Evolutionary conservation across 345 rosid species (phyloP).

Genomic region (Eucalyptus curtisii): DNA sequence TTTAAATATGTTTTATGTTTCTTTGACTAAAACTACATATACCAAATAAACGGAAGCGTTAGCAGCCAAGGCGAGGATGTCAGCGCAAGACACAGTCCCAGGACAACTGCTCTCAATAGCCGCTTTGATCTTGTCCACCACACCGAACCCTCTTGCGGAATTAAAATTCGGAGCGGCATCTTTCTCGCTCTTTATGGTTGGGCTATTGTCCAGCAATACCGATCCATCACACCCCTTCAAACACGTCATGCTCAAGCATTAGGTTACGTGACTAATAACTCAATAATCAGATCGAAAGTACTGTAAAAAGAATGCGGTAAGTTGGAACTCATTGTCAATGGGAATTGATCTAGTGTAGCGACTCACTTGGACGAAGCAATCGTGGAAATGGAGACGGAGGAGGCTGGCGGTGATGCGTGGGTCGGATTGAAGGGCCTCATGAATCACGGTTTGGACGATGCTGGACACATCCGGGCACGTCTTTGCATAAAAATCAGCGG

Average conservation of each 20-base stretch:
- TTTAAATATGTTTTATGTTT: neutral
- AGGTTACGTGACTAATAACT: neutral
- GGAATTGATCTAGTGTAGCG: neutral
- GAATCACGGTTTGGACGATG: slow-evolving; percentile 35
- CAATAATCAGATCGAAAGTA: neutral
- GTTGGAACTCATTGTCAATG: neutral
- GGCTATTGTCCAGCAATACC: slow-evolving; percentile 37
- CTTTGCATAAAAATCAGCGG: slow-evolving; percentile 30
- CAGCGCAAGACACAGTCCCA: slow-evolving; percentile 66
- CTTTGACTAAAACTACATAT: neutral
- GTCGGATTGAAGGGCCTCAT: slow-evolving; percentile 49
- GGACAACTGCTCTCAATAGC: slow-evolving; percentile 56
- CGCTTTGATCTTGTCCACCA: slow-evolving; percentile 57
- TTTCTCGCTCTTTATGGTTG: slow-evolving; percentile 50
- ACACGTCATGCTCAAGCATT: neutral
- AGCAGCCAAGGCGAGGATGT: slow-evolving; percentile 54
- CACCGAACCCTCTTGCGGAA: slow-evolving; percentile 50
- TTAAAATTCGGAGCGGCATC: slow-evolving; percentile 30
- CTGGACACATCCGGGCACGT: slow-evolving; percentile 55
- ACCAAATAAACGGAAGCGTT: slow-evolving; percentile 55
- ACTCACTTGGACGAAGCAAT: slow-evolving; percentile 66
- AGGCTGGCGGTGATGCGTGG: slow-evolving; percentile 63
- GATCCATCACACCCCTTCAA: slow-evolving; percentile 71
- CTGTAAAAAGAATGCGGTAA: neutral
- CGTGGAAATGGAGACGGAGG: slow-evolving; percentile 77